Conservation (phyloP, 2,329 filamentous ascomycete genomes). For the Tolypocladium inflatum region DNA sequence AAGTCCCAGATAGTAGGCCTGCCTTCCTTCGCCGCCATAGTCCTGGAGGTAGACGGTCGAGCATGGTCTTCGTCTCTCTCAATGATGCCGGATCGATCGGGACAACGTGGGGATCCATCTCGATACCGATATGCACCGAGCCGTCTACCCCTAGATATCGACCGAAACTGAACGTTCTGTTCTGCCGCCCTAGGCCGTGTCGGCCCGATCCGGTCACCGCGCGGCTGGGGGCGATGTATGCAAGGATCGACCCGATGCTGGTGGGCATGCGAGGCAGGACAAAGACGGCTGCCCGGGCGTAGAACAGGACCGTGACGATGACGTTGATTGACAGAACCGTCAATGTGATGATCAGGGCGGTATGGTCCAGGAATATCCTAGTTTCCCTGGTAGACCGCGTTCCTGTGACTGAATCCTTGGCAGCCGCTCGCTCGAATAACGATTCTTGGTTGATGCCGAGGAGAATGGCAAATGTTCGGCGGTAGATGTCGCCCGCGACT, state of each 20-base stretch:
- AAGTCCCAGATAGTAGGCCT: neutral
- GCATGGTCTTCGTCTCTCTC: neutral
- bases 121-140: constrained; percentile 38
- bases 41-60: neutral
- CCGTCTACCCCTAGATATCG: constrained; percentile 38
- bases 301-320: constrained; percentile 31
- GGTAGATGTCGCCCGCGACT: constrained; percentile 13
- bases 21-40: neutral
- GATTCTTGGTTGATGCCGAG: constrained; percentile 28
- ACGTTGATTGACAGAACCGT: constrained; percentile 33
- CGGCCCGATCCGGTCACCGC: constrained; percentile 14
- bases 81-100: constrained; percentile 6
- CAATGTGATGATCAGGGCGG: constrained; percentile 35
- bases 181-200: neutral
- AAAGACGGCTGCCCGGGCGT: constrained; percentile 25
- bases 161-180: constrained; percentile 35
- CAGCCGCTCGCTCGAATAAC: constrained; percentile 20
- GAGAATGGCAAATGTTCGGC: constrained; percentile 13
- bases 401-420: constrained; percentile 2
- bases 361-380: constrained; percentile 36
- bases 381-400: constrained; percentile 16
- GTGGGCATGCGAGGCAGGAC: constrained; percentile 43
- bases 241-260: constrained; percentile 35
- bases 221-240: constrained; percentile 36
- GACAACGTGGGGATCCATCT: constrained; percentile 34